Evolutionary conservation across 1,139 yeast genomes (phyloP).

Genomic region (Candida sp.): DNA sequence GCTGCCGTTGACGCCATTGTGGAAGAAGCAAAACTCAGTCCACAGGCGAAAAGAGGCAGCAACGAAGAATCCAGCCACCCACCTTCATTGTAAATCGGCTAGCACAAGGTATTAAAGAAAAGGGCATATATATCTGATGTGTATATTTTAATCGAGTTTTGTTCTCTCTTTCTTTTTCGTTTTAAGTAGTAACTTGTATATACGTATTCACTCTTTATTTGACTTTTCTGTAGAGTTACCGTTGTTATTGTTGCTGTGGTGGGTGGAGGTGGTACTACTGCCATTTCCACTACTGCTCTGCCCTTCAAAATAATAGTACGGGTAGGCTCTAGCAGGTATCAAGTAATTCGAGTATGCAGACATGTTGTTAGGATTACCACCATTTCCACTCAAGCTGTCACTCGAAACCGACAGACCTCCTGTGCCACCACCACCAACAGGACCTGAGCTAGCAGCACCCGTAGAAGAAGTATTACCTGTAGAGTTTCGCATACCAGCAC

Average conservation of each 20-base stretch:
- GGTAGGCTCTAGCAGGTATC: slow-evolving; percentile 7
- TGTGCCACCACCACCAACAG: neutral
- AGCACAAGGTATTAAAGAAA: neutral
- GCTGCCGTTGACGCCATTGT: slow-evolving; percentile 20
- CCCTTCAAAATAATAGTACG: slow-evolving; percentile 9
- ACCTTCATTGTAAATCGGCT: slow-evolving; percentile 40
- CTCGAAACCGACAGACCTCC: neutral
- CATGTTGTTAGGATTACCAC: neutral
- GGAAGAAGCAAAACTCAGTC: slow-evolving; percentile 36
- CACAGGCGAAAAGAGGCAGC: slow-evolving; percentile 34
- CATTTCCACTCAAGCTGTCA: neutral
- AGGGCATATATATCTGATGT: neutral
- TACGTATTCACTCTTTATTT: slow-evolving; percentile 1
- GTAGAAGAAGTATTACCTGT: neutral
- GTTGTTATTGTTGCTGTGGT: neutral
- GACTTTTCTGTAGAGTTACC: neutral
- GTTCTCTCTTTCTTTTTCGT: neutral
- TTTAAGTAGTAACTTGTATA: neutral
- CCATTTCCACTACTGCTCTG: neutral
- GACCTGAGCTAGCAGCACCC: neutral
- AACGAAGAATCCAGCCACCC: slow-evolving; percentile 25
- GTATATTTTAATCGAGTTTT: neutral
- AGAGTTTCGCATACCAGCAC: neutral
- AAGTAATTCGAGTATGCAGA: slow-evolving; percentile 7
- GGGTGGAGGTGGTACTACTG: neutral